Percentiles rank a stretch among this genome's conserved stretches.
phyloP scores from a whole-genome alignment of 148 eudicot species.

The Pharnaceum exiguum region DNA sequence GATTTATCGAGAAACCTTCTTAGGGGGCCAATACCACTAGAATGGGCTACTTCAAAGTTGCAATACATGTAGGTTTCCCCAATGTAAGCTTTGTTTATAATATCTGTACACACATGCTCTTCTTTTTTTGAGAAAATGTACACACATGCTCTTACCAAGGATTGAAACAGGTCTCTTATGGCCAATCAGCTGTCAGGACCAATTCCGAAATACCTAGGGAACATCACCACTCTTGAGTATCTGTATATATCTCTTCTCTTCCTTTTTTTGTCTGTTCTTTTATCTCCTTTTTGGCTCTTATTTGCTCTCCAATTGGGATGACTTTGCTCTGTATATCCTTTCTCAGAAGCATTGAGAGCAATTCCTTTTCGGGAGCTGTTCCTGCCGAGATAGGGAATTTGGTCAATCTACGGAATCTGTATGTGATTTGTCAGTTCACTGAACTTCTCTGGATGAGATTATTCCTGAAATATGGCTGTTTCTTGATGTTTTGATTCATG shows the following conservation, averaged over 20 bases:
- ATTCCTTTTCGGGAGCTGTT: conserved; percentile 33
- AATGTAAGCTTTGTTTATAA: too few species aligned
- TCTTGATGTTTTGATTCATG: background rate
- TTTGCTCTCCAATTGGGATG: background rate
- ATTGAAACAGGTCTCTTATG: conserved; percentile 22
- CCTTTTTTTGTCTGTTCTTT: background rate
- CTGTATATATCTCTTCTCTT: conserved; percentile 11
- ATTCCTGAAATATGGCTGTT: background rate
- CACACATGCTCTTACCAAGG: background rate
- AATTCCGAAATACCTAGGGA: conserved; percentile 28
- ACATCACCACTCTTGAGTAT: conserved; percentile 24
- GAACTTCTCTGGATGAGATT: background rate
- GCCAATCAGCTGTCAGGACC: conserved; percentile 29
- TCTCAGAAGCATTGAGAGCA: conserved; percentile 35
- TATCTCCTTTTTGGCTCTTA: too few species aligned
- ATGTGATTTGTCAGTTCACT: conserved; percentile 8
- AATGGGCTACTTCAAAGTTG: conserved; percentile 32
- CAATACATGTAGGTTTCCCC: conserved; percentile 24
- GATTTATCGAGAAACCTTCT: conserved; percentile 36
- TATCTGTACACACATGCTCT: background rate
- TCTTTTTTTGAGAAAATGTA: background rate
- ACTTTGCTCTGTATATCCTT: background rate
- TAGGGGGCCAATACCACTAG: conserved; percentile 33
- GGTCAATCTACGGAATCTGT: conserved; percentile 20
- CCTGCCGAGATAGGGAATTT: conserved; percentile 39